phyloP scores from a whole-genome alignment of 495 filamentous ascomycete species.

The Immersiella caudata region DNA sequence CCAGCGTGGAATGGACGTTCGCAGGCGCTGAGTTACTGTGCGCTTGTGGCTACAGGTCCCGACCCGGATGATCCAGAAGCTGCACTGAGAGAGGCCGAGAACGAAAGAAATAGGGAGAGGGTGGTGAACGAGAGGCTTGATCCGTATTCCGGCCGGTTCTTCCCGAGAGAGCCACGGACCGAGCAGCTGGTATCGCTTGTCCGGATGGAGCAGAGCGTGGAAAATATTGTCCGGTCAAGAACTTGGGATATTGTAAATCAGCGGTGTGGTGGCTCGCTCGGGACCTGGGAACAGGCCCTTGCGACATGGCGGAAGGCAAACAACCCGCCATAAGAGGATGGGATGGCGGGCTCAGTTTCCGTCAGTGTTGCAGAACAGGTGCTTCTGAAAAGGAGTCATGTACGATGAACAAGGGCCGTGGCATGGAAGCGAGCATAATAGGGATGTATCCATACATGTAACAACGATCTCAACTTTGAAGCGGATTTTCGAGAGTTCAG shows the following conservation, averaged over 20 bases:
- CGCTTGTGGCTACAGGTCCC: constrained; percentile 80
- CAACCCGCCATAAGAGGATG: not conserved
- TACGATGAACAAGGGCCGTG: too few species aligned
- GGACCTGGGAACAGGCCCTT: constrained; percentile 65
- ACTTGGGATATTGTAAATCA: constrained; percentile 84
- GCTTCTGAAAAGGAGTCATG: not conserved
- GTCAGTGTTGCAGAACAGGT: not conserved
- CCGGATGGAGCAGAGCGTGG: constrained; percentile 82
- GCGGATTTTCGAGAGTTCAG: too few species aligned
- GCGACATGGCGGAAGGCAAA: constrained; percentile 43
- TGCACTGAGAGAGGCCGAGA: constrained; percentile 68
- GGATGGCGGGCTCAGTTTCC: not conserved
- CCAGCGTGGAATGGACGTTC: constrained; percentile 85
- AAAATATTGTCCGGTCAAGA: constrained; percentile 80
- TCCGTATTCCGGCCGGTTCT: constrained; percentile 86
- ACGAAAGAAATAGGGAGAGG: constrained; percentile 68
- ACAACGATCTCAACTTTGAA: too few species aligned
- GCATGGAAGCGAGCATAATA: too few species aligned
- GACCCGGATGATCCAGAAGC: constrained; percentile 88
- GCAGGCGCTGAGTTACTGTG: constrained; percentile 88
- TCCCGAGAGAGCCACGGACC: constrained; percentile 80
- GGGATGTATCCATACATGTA: too few species aligned
- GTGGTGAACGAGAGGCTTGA: constrained; percentile 88
- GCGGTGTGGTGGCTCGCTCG: constrained; percentile 65
- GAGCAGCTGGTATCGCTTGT: constrained; percentile 77